phyloP scores from a whole-genome alignment of 306 rosid genomes.

The Malus sylvestris region DNA sequence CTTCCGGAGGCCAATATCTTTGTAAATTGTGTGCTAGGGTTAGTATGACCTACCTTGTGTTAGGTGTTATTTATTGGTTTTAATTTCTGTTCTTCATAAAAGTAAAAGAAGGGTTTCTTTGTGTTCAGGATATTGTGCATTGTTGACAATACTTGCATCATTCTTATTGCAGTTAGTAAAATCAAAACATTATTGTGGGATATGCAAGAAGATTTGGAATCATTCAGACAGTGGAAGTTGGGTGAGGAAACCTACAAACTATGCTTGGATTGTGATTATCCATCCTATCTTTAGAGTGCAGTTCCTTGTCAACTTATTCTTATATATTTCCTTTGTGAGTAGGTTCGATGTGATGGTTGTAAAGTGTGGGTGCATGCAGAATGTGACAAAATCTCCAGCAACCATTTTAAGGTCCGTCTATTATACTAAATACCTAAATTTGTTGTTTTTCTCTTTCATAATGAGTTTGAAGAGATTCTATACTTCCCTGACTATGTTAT shows the following conservation, averaged over 20 bases:
- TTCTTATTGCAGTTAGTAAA: conserved; percentile 60
- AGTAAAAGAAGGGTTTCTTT: not conserved
- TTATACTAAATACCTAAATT: conserved; percentile 9
- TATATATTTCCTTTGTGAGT: conserved; percentile 19
- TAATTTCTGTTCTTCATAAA: not conserved
- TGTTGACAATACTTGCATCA: conserved; percentile 13
- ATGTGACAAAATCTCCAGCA: conserved; percentile 84
- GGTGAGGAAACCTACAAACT: conserved; percentile 54
- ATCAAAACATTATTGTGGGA: conserved; percentile 92
- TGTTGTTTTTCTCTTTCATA: conserved; percentile 13
- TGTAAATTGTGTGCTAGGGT: conserved; percentile 92
- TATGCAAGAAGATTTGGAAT: conserved; percentile 91
- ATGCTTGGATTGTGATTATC: conserved; percentile 7
- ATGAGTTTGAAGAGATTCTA: conserved; percentile 16
- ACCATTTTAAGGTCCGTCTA: conserved; percentile 64
- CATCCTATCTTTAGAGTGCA: conserved; percentile 3
- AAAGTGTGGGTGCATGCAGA: conserved; percentile 98
- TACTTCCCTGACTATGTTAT: conserved; percentile 27
- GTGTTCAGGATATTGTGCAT: not conserved
- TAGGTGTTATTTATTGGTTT: conserved; percentile 8
- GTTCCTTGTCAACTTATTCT: conserved; percentile 13
- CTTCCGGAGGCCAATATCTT: conserved; percentile 49
- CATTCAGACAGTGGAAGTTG: conserved; percentile 96
- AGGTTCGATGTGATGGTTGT: conserved; percentile 99
- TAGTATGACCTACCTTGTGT: conserved; percentile 31